A percentile compares a stretch with the other conserved stretches of the same genome.
phyloP scores from a whole-genome alignment of 208 protist genomes.

The Acanthamoeba lenticulata region DNA sequence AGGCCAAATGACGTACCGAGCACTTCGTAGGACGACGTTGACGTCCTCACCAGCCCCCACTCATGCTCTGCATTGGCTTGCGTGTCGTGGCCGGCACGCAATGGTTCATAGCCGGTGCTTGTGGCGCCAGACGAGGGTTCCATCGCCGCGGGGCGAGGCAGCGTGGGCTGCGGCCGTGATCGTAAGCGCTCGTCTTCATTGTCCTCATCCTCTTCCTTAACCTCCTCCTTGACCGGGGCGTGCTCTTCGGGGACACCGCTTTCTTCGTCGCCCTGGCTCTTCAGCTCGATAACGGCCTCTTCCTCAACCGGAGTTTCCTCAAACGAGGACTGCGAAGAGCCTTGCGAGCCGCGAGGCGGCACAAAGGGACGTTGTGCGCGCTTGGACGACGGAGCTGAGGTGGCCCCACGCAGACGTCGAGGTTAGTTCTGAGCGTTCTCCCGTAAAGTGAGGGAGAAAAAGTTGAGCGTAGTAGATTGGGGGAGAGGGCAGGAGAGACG shows the following conservation, averaged over 20 bases:
- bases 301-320: not conserved
- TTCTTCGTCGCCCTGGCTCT: not conserved
- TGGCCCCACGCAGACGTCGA: too few species aligned
- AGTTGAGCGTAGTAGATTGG: too few species aligned
- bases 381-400: not conserved
- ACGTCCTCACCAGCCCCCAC: not conserved
- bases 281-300: not conserved
- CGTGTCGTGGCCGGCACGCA: not conserved
- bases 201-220: not conserved
- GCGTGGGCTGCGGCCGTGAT: not conserved
- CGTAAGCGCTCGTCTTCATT: not conserved
- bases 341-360: not conserved
- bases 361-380: not conserved
- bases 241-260: too few species aligned
- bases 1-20: not conserved
- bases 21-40: constrained; percentile 23
- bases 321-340: not conserved
- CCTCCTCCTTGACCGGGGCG: too few species aligned
- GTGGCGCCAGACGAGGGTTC: too few species aligned
- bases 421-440: too few species aligned
- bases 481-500: not conserved
- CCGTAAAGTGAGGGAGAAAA: too few species aligned
- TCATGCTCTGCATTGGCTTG: not conserved
- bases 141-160: too few species aligned
- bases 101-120: too few species aligned